Base-by-base conservation (phyloP, 257 asterid species). In the Rubia yunnanensis region DNA sequence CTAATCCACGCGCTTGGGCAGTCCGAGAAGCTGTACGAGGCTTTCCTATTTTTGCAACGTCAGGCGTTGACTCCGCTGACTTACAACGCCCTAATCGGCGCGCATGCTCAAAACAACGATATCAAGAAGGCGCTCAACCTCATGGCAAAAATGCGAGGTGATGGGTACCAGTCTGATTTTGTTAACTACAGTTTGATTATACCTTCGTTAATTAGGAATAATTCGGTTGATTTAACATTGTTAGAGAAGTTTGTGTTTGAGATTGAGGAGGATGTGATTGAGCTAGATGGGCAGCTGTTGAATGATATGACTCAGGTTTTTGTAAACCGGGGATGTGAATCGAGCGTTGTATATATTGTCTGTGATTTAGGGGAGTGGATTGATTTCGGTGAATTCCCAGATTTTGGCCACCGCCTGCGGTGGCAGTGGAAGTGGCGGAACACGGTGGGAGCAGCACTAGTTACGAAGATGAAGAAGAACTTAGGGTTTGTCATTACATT, bases 71-170 rank as follows among this genome's bases (percentile, higher is more conserved):
- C 96, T 18, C 97, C 98, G 0, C 41, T 92, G 72, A 89, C 98
- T 6, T 92, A 89, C 69, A 92, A 92, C 35, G 98, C 98, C 0
- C 86, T 92, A 2, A 92, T 89, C 63, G 98, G 98, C 24, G 98
- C 98, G 1, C 89, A 96, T 56, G 98, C 98, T 6, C 83, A 96
- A 55, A 92, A 92, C 44, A 80, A 65, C 64, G 98, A 92, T n/a
- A 81, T 92, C 32, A 96, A 89, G 13, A 92, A 89, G 74, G 98
- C 98, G 10, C 70, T 92, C 70, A 81, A 78, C 80, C 77, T 92
- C 85, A 83, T 92, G 92, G 86, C 82, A 5, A 79, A 85, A 66
- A 92, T 92, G 98, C 82, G 96, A 59, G 73, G 84, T 49, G 95
- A 92, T 30, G 97, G 98, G 24, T 84, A 82, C 74, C 97, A 85